Base-by-base conservation (phyloP, 1,284 basidiomycete species). In the Ceratobasidium sp. region DNA sequence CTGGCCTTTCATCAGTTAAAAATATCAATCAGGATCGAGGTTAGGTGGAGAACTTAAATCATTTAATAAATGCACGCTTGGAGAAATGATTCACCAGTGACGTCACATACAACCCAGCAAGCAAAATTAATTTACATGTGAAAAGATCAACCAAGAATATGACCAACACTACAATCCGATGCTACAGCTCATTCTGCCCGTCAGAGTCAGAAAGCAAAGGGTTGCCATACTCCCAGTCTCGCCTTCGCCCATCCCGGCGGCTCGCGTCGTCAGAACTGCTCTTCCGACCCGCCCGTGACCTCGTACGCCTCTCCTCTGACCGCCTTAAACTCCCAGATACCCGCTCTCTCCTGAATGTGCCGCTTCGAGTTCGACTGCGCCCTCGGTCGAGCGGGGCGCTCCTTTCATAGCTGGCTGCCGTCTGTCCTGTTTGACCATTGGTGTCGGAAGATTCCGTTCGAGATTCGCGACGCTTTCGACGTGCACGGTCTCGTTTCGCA, bases 231-330 rank as follows among this genome's bases (percentile, higher is more conserved):
- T 67, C 52, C 64, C 64, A 67, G 35, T 52, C 64, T 18, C 43
- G 64, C n/a, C n/a, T 52, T n/a, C 38, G 32, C 18, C n/a, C 49
- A 55, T 50, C 50, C 41, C 64, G n/a, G 4, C 64, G 64, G 46
- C 64, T 67, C 21, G 49, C 50, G 32, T 67, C 64, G 32, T 67
- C 64, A 23, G 64, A 67, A 23, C 50, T 52, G 26, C 64, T 67
- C 38, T 67, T 67, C 11, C 64, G 64, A 30, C 52, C 64, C 41
- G 64, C 50, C 23, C 64, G 41, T 23, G 64, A 67, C 26, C 50
- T 54, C 1, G 64, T 67, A 14, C 64, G 64, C 30, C 64, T 32
- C 28, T 67, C 64, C 38, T 67, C 35, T 23, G 64, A 67, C 28
- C 64, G 54, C 52, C 50, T 41, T 23, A 67, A 55, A 38, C 64